Evolutionary conservation across 441 rosid species (phyloP).

Genomic region (Macaranga tanarius): DNA sequence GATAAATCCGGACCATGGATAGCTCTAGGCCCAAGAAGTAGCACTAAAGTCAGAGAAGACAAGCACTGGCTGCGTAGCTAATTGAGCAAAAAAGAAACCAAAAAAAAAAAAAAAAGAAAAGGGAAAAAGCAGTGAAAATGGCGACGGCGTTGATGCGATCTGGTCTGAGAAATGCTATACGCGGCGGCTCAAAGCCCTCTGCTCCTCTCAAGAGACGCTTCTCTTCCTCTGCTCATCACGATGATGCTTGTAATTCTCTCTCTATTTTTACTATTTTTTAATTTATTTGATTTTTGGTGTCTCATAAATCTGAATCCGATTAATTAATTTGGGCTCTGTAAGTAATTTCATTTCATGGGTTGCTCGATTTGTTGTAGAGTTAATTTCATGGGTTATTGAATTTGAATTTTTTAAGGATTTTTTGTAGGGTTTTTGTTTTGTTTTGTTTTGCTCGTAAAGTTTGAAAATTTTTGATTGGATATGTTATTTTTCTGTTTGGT

Average conservation of each 20-base stretch:
- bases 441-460: neutral
- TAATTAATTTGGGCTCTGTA: neutral
- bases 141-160: conserved; percentile 75
- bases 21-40: neutral
- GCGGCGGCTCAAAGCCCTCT: conserved; percentile 52
- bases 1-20: too few relatives aligned
- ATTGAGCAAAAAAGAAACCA: too few relatives aligned
- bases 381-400: neutral
- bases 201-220: conserved; percentile 59
- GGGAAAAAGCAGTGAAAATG: conserved; percentile 30
- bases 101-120: neutral
- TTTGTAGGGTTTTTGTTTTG: neutral
- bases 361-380: neutral
- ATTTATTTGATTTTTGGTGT: neutral
- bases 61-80: too few relatives aligned
- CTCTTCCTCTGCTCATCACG: conserved; percentile 71
- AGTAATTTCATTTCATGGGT: neutral
- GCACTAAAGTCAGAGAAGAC: neutral
- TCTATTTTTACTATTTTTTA: neutral
- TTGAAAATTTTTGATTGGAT: neutral
- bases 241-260: conserved; percentile 59
- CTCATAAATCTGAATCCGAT: too few relatives aligned
- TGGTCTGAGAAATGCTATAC: conserved; percentile 56
- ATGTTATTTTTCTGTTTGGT: neutral
- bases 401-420: neutral